Base-by-base conservation (phyloP, 352 stramenopile genomes). In the Phytophthora agathidicida region DNA sequence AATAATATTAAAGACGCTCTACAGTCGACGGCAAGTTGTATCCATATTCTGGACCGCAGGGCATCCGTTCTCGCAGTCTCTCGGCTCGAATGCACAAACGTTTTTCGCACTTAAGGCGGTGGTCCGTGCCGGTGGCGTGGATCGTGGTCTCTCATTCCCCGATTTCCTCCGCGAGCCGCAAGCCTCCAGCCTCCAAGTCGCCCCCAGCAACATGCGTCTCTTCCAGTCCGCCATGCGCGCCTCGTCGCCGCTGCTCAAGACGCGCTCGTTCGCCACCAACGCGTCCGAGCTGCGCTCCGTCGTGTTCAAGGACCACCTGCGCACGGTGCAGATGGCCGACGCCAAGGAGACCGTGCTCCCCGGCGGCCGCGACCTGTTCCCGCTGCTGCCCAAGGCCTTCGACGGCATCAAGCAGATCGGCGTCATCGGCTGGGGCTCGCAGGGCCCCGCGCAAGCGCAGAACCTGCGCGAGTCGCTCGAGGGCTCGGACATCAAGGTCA, bases 361-460 rank as follows among this genome's bases (percentile, higher is more conserved):
- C 9, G 85, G 85, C 41, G 85, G 85, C 20, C 90, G 95, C 64
- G 84, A 99, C 82, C 85, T 98, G 32, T 99, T 99, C 80, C 80
- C 92, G 52, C 74, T 98, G 31, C 80, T 99, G 61, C 92, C 93
- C 31, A 93, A 98, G 74, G 96, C 96, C 20, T 99, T 99, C 73
- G 89, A 96, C 22, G 94, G 94, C 44, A 96, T 99, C 54, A 97
- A 98, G 73, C 88, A 98, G 70, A 97, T 99, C 67, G 96, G 96
- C 49, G 95, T 99, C 47, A 98, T 99, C 60, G 96, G 96, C 69
- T 99, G 96, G 96, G 96, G 96, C 73, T 99, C 96, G 30, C 96
- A 99, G 69, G 96, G 94, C 39, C 96, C 96, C 10, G 96, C 96
- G 16, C 96, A 99, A 80, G 96, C 94, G 47, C 96, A 99, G 77